phyloP scores from a whole-genome alignment of 2,329 filamentous ascomycete genomes.

The Colletotrichum echinochloae region DNA sequence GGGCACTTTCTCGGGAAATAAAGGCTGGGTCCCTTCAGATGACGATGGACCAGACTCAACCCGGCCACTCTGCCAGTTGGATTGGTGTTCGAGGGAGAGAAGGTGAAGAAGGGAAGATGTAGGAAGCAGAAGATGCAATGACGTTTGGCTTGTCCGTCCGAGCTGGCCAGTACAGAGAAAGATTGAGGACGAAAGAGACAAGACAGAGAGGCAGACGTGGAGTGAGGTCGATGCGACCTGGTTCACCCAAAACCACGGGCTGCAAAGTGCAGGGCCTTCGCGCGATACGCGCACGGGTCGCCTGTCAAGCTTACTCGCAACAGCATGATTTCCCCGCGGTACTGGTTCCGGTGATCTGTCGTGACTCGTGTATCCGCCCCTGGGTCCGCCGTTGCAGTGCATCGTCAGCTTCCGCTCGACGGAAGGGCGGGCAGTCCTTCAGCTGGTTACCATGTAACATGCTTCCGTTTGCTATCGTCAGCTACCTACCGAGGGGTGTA shows the following conservation, averaged over 20 bases:
- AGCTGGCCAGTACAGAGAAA: not conserved
- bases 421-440: not conserved
- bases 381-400: slow-evolving; percentile 4
- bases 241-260: not conserved
- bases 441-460: not conserved
- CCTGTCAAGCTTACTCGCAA: not conserved
- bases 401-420: not conserved
- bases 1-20: slow-evolving; percentile 21
- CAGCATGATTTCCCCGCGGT: not conserved
- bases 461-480: not conserved
- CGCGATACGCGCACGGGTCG: not conserved
- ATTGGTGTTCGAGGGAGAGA: too few relatives aligned
- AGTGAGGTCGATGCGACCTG: slow-evolving; percentile 1
- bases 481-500: not conserved
- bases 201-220: not conserved
- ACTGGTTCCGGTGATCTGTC: slow-evolving; percentile 3
- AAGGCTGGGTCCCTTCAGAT: slow-evolving; percentile 20
- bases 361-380: not conserved
- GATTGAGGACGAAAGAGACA: not conserved
- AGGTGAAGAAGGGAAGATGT: not conserved
- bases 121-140: not conserved
- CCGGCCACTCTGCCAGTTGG: not conserved
- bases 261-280: not conserved
- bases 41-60: slow-evolving; percentile 15
- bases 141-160: not conserved